Base-by-base conservation (phyloP, 441 rosid genomes). In the Erodium moschatum region DNA sequence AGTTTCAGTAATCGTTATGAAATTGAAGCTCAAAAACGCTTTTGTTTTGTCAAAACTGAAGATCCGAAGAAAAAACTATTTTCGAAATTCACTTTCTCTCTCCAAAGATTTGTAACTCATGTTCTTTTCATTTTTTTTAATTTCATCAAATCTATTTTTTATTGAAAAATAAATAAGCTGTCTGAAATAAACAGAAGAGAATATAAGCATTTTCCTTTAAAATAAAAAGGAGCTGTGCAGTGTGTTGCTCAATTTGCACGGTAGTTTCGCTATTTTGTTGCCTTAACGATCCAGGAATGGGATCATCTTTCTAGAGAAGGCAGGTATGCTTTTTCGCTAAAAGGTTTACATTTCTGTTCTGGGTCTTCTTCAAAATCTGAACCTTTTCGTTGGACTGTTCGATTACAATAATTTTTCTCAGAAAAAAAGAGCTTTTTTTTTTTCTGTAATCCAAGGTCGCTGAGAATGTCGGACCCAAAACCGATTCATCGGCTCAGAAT, bases 391-490 rank as follows among this genome's bases (percentile, higher is more conserved):
- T 16, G 6, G 2, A 5, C 56, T 48, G 56, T 48, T 48, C 56
- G 18, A 48, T 48, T 48, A 13, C 56, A 4, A 15, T n/a, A 5
- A n/a, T 4, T 13, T 48, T 15, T 54, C 20, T 52, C 61, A 54
- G 21, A 15, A 54, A 15, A 54, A 16, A 54, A 18, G 18, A 20
- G 4, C 24, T 21, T 62, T 24, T 62, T 61, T 11, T 48, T 46
- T 46, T 46, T 46, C 54, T 46, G 54, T 11, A 58, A 38, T 18
- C 15, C 61, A 31, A 31, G 69, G 91, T 93, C 46, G 87, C 87
- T 68, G 98, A 93, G 75, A 86, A 85, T 86, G 89, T 90, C 75
- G 96, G 88, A 75, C 81, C 84, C 4, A 86, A 84, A 82, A 81
- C 85, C 74, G 89, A 75, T 67, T 72, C 87, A 60, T 78, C 88